Evolutionary conservation across 768 basidiomycete species (phyloP), one percentile per base, ranked within the genome.

Genomic region (Mycena filopes): DNA sequence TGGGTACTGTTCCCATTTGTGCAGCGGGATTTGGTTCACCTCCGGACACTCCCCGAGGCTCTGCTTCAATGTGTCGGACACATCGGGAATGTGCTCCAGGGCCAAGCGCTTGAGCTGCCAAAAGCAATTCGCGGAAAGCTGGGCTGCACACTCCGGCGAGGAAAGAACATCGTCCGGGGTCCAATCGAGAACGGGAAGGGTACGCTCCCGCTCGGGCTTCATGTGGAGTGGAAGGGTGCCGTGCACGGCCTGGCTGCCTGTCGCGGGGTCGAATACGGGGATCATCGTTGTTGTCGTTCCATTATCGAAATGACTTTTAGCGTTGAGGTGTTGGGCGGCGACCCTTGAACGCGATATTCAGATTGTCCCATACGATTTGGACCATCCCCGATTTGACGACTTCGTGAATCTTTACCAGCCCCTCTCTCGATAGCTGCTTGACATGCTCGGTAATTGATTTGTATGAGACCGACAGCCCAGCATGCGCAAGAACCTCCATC

Each of bases 271-370:
- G 40, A 48, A 74, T 10, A 74, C 49, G 1, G 71, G 70, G 29
- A 77, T 64, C 3, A 74, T 23, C 3, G 72, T 75, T 0, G 70
- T 70, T 3, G 76, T 75, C 1, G 74, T 77, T 3, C 76, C 75
- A 55, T 75, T 77, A 42, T 75, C 69, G 55, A 76, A 76, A 36
- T 72, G 70, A 49, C 73, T 70, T 41, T 73, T 72, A 0, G 68
- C 65, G 31, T 72, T 63, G 3, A 55, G 41, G 1, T 75, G 69
- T 45, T 76, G 70, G 38, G 72, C 62, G 11, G 45, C 65, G 20
- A 77, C 74, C n/a, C 5, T 60, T 61, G 47, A 73, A 73, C 0
- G 72, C 69, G 25, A 77, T 75, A 63, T 76, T 76, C 18, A 76
- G 25, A 53, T 76, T 76, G 51, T 76, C 76, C 75, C 75, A 77